Base-by-base conservation (phyloP, 805 yeast species). In the Torulaspora indica region DNA sequence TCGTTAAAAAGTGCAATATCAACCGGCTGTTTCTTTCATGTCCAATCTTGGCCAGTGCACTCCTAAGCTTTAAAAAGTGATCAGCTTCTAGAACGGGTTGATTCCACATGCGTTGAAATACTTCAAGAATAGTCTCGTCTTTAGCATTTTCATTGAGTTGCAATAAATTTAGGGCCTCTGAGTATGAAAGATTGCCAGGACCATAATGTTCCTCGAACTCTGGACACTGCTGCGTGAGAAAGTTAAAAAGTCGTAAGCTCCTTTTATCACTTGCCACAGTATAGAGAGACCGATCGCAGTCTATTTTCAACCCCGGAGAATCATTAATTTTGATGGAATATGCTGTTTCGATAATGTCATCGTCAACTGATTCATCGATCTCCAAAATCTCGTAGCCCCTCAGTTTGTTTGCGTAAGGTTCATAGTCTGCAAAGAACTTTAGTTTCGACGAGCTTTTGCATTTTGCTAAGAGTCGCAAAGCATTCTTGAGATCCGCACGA, bases 321-420 rank as follows among this genome's bases (percentile, higher is more conserved):
- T 85, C 95, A 33, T 76, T 76, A 1, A 73, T 56, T 47, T 80
- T 79, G 34, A 83, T 71, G 45, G 83, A 81, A 56, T 78, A 85
- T 0, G 95, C 90, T 1, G 95, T 83, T 23, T 79, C 72, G 2
- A 87, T 76, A 35, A 85, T 78, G 49, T 85, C 93, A 57, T 82
- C 86, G 46, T 77, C 82, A 10, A 80, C 77, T 0, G 70, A 63
- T 1, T 72, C 70, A 42, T 72, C 73, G 13, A 78, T 70, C 8
- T 75, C 83, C 25, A 84, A 60, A 1, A 66, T 55, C 0, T 66
- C 62, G 52, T 79, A 81, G 0, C 88, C 85, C 38, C 74, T 73
- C n/a, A 70, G 65, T 42, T 75, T 55, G 8, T 34, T 46, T 12
- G 44, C 44, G 40, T 56, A 65, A 2, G 78, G 78, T 46, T 79